These are phyloP conservation scores for Didymosphaeria variabile DNA, from an alignment of 2,329 filamentous ascomycete genomes.

Conservation along the genomic window DNA sequence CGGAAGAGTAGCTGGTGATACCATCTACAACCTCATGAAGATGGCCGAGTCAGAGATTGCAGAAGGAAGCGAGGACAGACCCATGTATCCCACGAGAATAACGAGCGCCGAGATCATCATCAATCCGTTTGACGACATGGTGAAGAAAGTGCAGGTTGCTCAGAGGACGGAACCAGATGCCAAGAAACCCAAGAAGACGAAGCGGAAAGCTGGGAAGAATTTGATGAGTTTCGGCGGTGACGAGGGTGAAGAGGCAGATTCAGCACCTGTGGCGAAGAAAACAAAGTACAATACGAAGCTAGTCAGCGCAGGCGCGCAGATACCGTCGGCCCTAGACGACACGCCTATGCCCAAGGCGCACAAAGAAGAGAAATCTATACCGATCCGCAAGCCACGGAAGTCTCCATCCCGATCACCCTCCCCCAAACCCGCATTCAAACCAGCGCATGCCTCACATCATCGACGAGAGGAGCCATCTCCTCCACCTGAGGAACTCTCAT, in stretches of 20 bases:
- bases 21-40: slow-evolving; percentile 93
- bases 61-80: slow-evolving; percentile 78
- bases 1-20: slow-evolving; percentile 89
- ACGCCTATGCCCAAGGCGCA: slow-evolving; percentile 30
- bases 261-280: slow-evolving; percentile 73
- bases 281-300: slow-evolving; percentile 81
- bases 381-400: slow-evolving; percentile 42
- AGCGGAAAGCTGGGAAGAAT: slow-evolving; percentile 78
- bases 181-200: slow-evolving; percentile 61
- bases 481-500: slow-evolving; percentile 51
- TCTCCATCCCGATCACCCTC: slow-evolving; percentile 38
- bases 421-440: slow-evolving; percentile 27
- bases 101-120: slow-evolving; percentile 77
- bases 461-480: slow-evolving; percentile 31
- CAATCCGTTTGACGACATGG: slow-evolving; percentile 85
- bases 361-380: slow-evolving; percentile 36
- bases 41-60: slow-evolving; percentile 89
- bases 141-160: slow-evolving; percentile 69
- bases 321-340: slow-evolving; percentile 52
- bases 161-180: slow-evolving; percentile 57
- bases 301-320: slow-evolving; percentile 59
- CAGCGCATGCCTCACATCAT: slow-evolving; percentile 25
- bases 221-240: slow-evolving; percentile 78
- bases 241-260: slow-evolving; percentile 65
- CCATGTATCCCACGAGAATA: slow-evolving; percentile 85